Conservation (phyloP, 2,329 filamentous ascomycete species). For the Colletotrichum tropicicola region DNA sequence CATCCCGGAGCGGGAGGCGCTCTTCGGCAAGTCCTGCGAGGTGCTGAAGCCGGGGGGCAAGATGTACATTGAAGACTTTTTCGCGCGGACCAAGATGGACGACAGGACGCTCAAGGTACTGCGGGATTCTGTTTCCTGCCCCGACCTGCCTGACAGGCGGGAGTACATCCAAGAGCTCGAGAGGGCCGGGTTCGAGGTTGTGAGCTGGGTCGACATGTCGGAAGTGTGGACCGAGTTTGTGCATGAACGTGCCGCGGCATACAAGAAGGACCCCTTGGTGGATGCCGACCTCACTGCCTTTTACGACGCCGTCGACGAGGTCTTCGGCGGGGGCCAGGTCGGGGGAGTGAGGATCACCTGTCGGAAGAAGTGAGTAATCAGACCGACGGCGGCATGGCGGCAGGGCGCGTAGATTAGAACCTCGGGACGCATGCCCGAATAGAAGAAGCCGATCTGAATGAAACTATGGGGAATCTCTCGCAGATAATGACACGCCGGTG, state of each 20-base stretch:
- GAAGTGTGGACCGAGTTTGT: slow-evolving; percentile 31
- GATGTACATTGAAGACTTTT: slow-evolving; percentile 35
- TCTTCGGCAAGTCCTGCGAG: slow-evolving; percentile 28
- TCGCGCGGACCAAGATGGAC: slow-evolving; percentile 15
- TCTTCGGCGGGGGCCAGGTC: slow-evolving; percentile 26
- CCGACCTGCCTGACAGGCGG: slow-evolving; percentile 25
- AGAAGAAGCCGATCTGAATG: neutral
- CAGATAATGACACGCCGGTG: neutral
- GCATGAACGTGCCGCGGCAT: slow-evolving; percentile 25
- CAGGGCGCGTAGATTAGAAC: too few relatives aligned
- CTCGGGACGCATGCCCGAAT: neutral
- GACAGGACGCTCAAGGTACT: slow-evolving; percentile 7
- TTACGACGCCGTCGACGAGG: slow-evolving; percentile 29
- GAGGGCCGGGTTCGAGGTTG: slow-evolving; percentile 28
- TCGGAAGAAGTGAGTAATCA: neutral
- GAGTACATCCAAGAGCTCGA: slow-evolving; percentile 28
- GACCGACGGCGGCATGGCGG: neutral
- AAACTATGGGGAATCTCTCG: neutral
- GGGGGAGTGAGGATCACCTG: slow-evolving; percentile 29
- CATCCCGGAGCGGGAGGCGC: slow-evolving; percentile 23
- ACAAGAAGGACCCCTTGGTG: neutral
- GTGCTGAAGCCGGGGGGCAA: slow-evolving; percentile 25
- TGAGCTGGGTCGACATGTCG: slow-evolving; percentile 30
- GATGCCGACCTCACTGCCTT: slow-evolving; percentile 26
- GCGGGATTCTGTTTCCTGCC: slow-evolving; percentile 29